Base-by-base conservation (phyloP, 2,329 filamentous ascomycete species). In the Aspergillus viridinutans region DNA sequence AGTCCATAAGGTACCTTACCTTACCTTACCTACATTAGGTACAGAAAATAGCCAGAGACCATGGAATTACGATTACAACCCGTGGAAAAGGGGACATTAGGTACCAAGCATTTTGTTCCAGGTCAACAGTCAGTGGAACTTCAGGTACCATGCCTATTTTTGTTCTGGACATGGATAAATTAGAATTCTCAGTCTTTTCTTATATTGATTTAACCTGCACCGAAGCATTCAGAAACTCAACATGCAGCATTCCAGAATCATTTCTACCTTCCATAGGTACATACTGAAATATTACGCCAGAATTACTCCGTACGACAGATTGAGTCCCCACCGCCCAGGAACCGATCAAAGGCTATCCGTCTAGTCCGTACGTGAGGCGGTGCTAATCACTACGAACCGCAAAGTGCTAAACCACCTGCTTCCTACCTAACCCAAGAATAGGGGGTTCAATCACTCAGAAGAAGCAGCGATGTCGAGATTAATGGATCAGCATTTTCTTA, bases 31-130 rank as follows among this genome's bases (percentile, higher is more conserved):
- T 59, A 58, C 54, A 54, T 49, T 21, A 58, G 55, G 47, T 21
- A 57, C 51, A 54, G 53, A 38, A 50, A 50, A 40, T 12, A 10
- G 10, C 51, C 21, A n/a, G 21, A 53, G 14, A 59, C 63, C 62
- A 52, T 57, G 60, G 56, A 58, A 55, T 63, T 64, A 43, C 57
- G 55, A 57, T 60, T 62, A 56, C 50, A 32, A 40, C 9, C 43
- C 28, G 47, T 26, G n/a, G 43, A 48, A 32, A 35, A 47, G 47
- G 17, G 47, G 35, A 26, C 35, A 29, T 35, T 17, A 45, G 42
- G 42, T 45, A 45, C 21, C 42, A 45, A 45, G 21, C 42, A 23
- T 38, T 7, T 38, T 38, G 32, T 38, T 17, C 32, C 32, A 38
- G 14, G 32, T 38, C 32, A 38, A 38, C 32, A 7, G 5, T 38